Base-by-base conservation (phyloP, 805 yeast genomes). In the Candida lessepsii region DNA sequence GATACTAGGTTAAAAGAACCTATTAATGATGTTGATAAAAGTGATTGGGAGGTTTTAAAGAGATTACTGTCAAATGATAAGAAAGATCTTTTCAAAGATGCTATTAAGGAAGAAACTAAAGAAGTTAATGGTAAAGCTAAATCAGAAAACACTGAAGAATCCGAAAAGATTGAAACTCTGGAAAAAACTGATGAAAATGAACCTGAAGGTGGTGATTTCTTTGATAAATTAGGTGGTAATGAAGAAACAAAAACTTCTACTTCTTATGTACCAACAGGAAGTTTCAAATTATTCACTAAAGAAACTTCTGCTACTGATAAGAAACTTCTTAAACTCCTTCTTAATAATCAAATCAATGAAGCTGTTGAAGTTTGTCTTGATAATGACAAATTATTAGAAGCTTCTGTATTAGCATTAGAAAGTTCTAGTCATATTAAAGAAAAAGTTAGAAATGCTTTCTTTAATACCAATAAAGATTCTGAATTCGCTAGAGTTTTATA, bases 381-480 rank as follows among this genome's bases (percentile, higher is more conserved):
- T 32, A 74, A 77, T 25, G 83, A 76, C 37, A 74, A 76, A 44
- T 61, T 88, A 16, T 60, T 76, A 16, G 98, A 93, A 58, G 96
- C 98, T 3, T 73, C 90, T 50, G 67, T 90, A 19, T 72, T 93
- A 45, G 86, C 98, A 0, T 63, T 85, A 53, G 79, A 80, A 52
- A 26, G 40, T 9, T 60, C 80, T 13, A 80, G 76, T 14, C 53
- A 52, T 14, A 68, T 82, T 57, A 84, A 85, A 50, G 71, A 76
- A 39, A 78, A 79, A 50, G 96, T 83, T 3, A 80, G 76, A 53
- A 73, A 77, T 53, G 82, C 83, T 13, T 93, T 83, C 59, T 84
- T 89, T 63, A 54, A 71, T 25, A 76, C 79, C 50, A 67, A 75
- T 47, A 79, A 78, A 15, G 48, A 53, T 10, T 67, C 79, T 28